phyloP scores from a whole-genome alignment of 495 filamentous ascomycete species.

The Podospora appendiculata region DNA sequence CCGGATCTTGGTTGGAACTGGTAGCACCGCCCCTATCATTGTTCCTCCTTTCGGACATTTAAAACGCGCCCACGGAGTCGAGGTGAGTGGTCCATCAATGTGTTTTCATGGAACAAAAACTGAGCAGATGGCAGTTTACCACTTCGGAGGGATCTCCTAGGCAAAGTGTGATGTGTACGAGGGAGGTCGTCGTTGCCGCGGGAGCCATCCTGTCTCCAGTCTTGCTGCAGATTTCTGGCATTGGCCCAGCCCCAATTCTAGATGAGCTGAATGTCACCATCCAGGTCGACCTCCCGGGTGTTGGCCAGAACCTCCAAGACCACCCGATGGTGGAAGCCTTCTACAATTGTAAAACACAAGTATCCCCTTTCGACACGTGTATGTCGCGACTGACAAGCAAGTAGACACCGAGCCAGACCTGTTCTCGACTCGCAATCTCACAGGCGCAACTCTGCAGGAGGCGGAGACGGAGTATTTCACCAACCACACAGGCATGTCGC shows the following conservation, averaged over 20 bases:
- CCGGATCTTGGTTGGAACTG: conserved; percentile 22
- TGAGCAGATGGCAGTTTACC: conserved; percentile 8
- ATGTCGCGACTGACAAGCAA: conserved; percentile 1
- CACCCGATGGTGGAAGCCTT: conserved; percentile 48
- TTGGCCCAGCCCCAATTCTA: conserved; percentile 47
- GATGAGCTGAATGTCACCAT: conserved; percentile 40
- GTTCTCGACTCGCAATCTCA: conserved; percentile 26
- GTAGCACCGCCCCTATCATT: conserved; percentile 2
- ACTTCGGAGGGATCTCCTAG: conserved; percentile 1
- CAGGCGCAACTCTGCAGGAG: conserved; percentile 15
- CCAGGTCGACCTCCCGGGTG: conserved; percentile 46
- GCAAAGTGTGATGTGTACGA: conserved; percentile 7
- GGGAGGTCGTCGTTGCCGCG: conserved; percentile 56
- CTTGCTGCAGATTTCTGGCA: conserved; percentile 55
- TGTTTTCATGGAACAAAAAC: conserved; percentile 2
- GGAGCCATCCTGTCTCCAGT: conserved; percentile 54
- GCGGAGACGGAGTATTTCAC: conserved; percentile 23
- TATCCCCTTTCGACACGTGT: not conserved
- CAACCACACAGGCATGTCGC: conserved; percentile 23
- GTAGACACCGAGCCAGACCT: conserved; percentile 25
- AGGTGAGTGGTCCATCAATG: conserved; percentile 7
- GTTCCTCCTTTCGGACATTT: conserved; percentile 29
- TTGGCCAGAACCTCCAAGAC: conserved; percentile 59
- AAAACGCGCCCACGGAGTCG: conserved; percentile 15
- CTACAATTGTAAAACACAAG: conserved; percentile 25